Evolutionary conservation across 768 basidiomycete species (phyloP), one percentile per base, ranked within the genome.

Genomic region (Rhizopogon salebrosus): DNA sequence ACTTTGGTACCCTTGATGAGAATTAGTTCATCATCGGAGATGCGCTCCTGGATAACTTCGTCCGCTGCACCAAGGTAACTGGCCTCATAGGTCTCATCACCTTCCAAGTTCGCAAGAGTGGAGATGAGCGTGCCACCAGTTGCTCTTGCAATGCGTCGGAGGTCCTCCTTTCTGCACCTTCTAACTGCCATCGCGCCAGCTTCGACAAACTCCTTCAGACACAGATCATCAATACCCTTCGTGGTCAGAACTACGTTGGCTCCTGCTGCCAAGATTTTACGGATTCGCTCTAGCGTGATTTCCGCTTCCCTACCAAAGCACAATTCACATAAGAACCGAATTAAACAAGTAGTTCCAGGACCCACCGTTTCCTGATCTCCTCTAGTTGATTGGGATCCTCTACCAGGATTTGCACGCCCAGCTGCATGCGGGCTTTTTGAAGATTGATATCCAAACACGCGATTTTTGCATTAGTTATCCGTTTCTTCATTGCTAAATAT

Each of bases 101-200:
- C 95, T 57, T 99, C 95, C 10, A 99, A 78, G 70, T 98, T 97
- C 8, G 94, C 95, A 51, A 98, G 77, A 64, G 88, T 92, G 9
- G 91, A 91, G 51, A 98, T 83, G 37, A 98, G 77, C 23, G 91
- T 92, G 8, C 94, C 97, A 23, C 97, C 97, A 0, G 95, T 98
- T 8, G 97, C 95, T 69, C 88, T 95, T 24, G 97, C 97, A 60
- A 98, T 98, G 48, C 97, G 85, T 52, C 93, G 85, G 45, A 98
- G 80, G 67, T 99, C 97, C 67, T 99, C 97, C 71, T 99, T 99
- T 69, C 89, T 85, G 74, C 97, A 98, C 60, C 97, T 81, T 58
- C 97, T 86, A 45, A 98, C 97, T 40, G 95, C 97, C 89, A 98
- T 98, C 1, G 95, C 95, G 37, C 97, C 97, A 18, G 94, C 95